Conservation (phyloP, 768 basidiomycete genomes). For the Podaxis carcinomalis region DNA sequence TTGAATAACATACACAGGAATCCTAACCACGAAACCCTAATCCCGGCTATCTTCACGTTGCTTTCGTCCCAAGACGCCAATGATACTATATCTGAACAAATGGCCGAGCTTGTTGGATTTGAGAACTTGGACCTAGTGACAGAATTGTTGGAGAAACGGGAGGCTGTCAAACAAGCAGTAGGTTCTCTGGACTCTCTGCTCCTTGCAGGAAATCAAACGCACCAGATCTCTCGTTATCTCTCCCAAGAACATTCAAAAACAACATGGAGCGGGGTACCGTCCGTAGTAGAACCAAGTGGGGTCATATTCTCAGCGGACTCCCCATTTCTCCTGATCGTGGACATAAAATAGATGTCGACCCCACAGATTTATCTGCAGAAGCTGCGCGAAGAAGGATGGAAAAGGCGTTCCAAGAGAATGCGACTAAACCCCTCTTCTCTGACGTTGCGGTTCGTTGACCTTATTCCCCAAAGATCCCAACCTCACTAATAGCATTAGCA, state of each 20-base stretch:
- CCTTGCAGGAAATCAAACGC: neutral
- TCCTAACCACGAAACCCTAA: conserved; percentile 13
- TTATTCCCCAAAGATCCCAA: neutral
- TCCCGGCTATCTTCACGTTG: conserved; percentile 28
- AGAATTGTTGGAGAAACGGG: conserved; percentile 62
- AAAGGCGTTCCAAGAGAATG: conserved; percentile 53
- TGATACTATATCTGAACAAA: conserved; percentile 72
- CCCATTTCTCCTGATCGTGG: neutral
- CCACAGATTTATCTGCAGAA: conserved; percentile 5
- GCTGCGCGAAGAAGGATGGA: conserved; percentile 63
- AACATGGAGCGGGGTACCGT: neutral
- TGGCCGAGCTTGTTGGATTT: conserved; percentile 80
- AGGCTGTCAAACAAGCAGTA: conserved; percentile 45
- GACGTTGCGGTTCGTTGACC: conserved; percentile 34
- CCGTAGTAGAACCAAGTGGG: neutral
- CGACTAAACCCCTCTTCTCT: conserved; percentile 61
- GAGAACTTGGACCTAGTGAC: conserved; percentile 78
- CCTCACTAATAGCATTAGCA: conserved; percentile 33
- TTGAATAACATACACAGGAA: conserved; percentile 8
- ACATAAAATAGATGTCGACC: neutral
- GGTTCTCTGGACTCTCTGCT: conserved; percentile 8
- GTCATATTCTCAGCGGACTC: neutral
- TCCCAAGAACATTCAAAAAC: neutral
- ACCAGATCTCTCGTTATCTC: conserved; percentile 7
- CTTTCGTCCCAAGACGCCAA: conserved; percentile 49